Evolutionary conservation across 129 eudicot genomes (phyloP), one percentile per base, ranked within the genome.

Genomic region (Pulicaria dysenterica): DNA sequence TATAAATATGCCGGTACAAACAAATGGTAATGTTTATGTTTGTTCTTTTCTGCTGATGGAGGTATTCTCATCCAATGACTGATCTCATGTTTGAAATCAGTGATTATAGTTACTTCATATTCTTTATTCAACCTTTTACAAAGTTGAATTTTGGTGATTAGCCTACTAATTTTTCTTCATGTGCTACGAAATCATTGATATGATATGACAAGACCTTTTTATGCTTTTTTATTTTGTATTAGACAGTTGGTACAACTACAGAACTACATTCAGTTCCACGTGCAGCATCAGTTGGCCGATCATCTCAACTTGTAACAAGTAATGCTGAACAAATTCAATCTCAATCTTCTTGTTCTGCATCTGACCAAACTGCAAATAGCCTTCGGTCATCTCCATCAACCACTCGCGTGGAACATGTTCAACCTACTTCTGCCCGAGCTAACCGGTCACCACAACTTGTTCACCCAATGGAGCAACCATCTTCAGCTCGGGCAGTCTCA

Each of bases 221-320:
- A 65, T 24, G 31, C 2, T 43, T 62, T 16, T 38, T 76, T 66
- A 40, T 73, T 63, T 58, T 71, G 67, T 73, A 67, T 61, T 79
- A 90, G 96, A 75, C 89, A 81, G 91, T 79, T 76, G 89, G 85
- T 63, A 75, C 76, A 51, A 43, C 89, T n/a, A 60, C 56, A 64
- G 96, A 86, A 45, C 86, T 72, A 24, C 73, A 79, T 53, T 54
- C 80, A 55, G 47, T 64, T 55, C 72, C 73, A 64, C 86, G 84
- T 62, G 69, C 86, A 51, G 50, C 72, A 57, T 60, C 83, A 3
- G 46, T 66, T 45, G 66, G 58, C 39, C 73, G 85, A 45, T 13
- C 82, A 72, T 70, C 87, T 72, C 83, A 72, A 36, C 37, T 82
- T 36, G 19, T 34, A 34, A 72, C n/a, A 58, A 77, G 43, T 49